Evolutionary conservation across 2,329 filamentous ascomycete genomes (phyloP), one percentile per base, ranked within the genome.

Genomic region (Cordyceps cateniannulata): DNA sequence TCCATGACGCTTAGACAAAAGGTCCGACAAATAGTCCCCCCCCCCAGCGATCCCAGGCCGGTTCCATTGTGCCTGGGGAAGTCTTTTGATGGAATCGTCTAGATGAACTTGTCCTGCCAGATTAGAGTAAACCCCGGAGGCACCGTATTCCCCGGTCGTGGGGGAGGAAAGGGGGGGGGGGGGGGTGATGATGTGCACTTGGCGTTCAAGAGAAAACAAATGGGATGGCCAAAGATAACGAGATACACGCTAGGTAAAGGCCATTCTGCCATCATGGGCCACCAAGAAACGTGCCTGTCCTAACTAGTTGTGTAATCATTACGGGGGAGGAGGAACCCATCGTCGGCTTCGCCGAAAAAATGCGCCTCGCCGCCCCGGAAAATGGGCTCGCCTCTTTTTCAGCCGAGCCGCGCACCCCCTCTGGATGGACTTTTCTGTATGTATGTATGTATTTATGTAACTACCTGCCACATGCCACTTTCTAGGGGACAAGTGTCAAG

Each of bases 301-400:
- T n/a, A n/a, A n/a, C n/a, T n/a, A n/a, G n/a, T n/a, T n/a, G n/a
- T n/a, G 27, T 29, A 29, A 1, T 35, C 32, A 35, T 35, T 35
- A 2, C 32, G 12, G n/a, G n/a, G n/a, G n/a, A 35, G 32, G 32
- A 35, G 32, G 32, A 35, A 9, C 32, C 32, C 32, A 2, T 12
- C 32, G 32, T 45, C 42, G 42, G 53, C 53, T 24, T 47, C 25
- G 27, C 53, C 53, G 53, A 56, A n/a, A 10, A 44, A 55, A 3
- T 32, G 52, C 52, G 53, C 53, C 53, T 56, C 53, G 40, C 25
- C 24, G 42, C 42, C 53, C 42, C 53, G n/a, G 53, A 38, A 47
- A 27, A 56, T n/a, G n/a, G n/a, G n/a, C n/a, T n/a, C n/a, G n/a
- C n/a, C n/a, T n/a, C n/a, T n/a, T n/a, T n/a, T n/a, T n/a, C n/a